Evolutionary conservation across 192 early-diverging fungal species (phyloP), one percentile per base, ranked within the genome.

Genomic region (Coemansia sp.): DNA sequence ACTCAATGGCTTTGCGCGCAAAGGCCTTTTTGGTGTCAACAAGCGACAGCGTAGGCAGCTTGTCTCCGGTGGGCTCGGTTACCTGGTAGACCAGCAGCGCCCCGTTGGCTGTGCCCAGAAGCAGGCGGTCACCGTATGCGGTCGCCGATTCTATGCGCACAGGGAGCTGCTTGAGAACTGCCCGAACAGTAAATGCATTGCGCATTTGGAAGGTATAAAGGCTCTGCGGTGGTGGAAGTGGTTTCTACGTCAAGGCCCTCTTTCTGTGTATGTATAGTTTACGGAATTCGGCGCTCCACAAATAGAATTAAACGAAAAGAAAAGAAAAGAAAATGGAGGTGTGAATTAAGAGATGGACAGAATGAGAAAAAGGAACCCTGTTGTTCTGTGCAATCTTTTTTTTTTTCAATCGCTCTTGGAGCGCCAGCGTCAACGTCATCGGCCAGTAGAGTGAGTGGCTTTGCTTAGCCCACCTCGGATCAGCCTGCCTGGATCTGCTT

Each of bases 171-270:
- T 89, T 87, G 35, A 92, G 79, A 61, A 90, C 87, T 52, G 89
- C 86, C 30, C 86, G 87, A 57, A 90, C 84, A 68, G 89, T 85
- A 68, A 92, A 92, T 49, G 91, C 91, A 81, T 91, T 85, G 79
- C 90, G 88, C 91, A 92, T 92, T 68, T 67, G 55, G 13, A 34
- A 34, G 48, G 25, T 8, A 40, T 13, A 12, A 49, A 25, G 6
- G 23, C 7, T 12, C 23, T 12, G 8, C 25, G 26, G 25, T 7
- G 21, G 43, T 12, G 43, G 35, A 10, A 12, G 7, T 37, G 7
- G 2, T 12, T 37, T 37, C 35, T 37, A 4, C 35, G 35, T 12
- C 35, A 37, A 37, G 7, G 35, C 12, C 35, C 35, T 10, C 7
- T 4, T 7, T 37, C 35, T 6, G 12, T n/a, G 12, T 37, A 16